Evolutionary conservation across 345 rosid genomes (phyloP).

Genomic region (Trapa bicornis): DNA sequence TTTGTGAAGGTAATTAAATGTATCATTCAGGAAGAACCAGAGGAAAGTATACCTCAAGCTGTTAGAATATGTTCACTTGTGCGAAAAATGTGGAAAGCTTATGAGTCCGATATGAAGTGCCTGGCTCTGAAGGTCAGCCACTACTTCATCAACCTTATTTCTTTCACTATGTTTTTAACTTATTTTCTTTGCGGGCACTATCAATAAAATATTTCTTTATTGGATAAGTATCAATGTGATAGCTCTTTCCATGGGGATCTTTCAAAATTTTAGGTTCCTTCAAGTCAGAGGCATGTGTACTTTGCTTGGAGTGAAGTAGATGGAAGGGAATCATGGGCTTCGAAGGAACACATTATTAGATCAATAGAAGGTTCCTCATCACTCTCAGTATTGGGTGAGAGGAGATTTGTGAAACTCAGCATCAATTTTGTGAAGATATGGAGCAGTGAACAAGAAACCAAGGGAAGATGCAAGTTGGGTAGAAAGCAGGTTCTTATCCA

Average conservation of each 20-base stretch:
- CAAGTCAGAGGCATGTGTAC: slow-evolving; percentile 71
- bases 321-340: slow-evolving; percentile 26
- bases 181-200: too few species aligned
- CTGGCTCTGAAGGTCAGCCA: slow-evolving; percentile 48
- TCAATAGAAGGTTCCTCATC: slow-evolving; percentile 56
- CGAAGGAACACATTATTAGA: slow-evolving; percentile 39
- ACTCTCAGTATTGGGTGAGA: slow-evolving; percentile 34
- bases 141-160: background rate
- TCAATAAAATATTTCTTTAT: too few species aligned
- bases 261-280: slow-evolving; percentile 56
- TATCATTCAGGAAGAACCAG: slow-evolving; percentile 41
- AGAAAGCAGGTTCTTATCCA: slow-evolving; percentile 53
- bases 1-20: slow-evolving; percentile 87
- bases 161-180: background rate
- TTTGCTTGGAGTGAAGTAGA: slow-evolving; percentile 67
- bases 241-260: background rate
- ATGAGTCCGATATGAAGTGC: slow-evolving; percentile 52
- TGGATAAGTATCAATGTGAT: too few species aligned
- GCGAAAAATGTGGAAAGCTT: slow-evolving; percentile 73
- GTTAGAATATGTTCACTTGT: slow-evolving; percentile 69
- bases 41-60: slow-evolving; percentile 64
- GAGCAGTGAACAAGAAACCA: slow-evolving; percentile 70
- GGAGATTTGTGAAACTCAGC: slow-evolving; percentile 56
- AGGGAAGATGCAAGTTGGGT: slow-evolving; percentile 63
- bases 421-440: slow-evolving; percentile 73